Evolutionary conservation across 169 alveolate species (phyloP).

Genomic region (Miamiensis avidus): DNA sequence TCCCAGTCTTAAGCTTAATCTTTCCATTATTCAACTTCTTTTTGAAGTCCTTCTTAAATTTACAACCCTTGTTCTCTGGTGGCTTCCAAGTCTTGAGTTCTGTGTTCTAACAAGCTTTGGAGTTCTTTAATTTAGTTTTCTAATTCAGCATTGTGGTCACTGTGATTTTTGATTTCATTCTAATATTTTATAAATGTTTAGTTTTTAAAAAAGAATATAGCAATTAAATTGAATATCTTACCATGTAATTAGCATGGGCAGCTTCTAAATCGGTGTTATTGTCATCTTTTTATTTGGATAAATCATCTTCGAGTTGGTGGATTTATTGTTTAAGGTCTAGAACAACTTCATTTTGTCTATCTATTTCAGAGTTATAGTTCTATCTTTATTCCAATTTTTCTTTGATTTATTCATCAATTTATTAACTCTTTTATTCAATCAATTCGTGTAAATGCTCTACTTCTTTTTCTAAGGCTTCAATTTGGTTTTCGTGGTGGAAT

Average conservation of each 20-base stretch:
- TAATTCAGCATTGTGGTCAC: not conserved
- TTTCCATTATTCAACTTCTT: not conserved
- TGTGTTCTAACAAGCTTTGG: not conserved
- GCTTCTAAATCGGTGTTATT: not conserved
- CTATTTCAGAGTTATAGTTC: not conserved
- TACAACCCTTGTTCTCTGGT: not conserved
- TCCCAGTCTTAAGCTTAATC: not conserved
- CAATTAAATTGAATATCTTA: too few relatives aligned
- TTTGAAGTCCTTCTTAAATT: not conserved
- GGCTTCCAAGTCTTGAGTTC: not conserved
- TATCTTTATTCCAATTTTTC: not conserved
- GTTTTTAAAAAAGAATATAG: too few relatives aligned
- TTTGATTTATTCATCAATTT: not conserved
- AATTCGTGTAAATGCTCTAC: not conserved
- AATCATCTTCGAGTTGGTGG: not conserved
- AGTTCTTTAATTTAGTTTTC: not conserved
- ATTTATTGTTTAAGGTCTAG: too few relatives aligned
- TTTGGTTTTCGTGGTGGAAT: not conserved
- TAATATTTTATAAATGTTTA: too few relatives aligned
- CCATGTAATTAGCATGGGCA: not conserved
- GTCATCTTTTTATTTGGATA: not conserved
- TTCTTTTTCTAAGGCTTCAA: not conserved
- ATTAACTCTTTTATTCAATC: not conserved
- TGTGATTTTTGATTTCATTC: not conserved
- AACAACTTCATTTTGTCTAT: not conserved